phyloP scores from a whole-genome alignment of 2,329 filamentous ascomycete genomes.

The Clathrospora elynae region DNA sequence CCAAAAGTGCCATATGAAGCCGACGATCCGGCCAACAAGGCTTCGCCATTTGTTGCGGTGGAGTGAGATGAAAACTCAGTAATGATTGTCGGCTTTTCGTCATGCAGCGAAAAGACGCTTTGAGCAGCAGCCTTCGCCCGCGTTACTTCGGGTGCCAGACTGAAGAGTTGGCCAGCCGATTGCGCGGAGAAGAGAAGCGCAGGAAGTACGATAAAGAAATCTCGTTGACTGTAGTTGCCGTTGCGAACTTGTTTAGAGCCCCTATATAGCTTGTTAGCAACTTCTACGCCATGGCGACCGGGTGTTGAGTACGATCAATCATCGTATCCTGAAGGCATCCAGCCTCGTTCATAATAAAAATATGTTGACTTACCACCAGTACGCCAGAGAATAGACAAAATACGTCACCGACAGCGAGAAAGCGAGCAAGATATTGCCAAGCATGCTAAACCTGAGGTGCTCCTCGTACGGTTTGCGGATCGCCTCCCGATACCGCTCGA shows the following conservation, averaged over 20 bases:
- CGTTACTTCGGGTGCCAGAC: slow-evolving; percentile 53
- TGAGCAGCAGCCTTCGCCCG: slow-evolving; percentile 53
- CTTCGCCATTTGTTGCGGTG: slow-evolving; percentile 3
- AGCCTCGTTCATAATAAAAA: background rate
- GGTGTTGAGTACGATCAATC: no score
- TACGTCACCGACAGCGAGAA: slow-evolving; percentile 54
- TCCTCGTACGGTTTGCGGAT: slow-evolving; percentile 50
- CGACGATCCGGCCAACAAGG: slow-evolving; percentile 21
- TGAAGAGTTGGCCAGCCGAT: slow-evolving; percentile 54
- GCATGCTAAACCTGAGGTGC: slow-evolving; percentile 48
- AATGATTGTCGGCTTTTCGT: slow-evolving; percentile 49
- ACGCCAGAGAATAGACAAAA: slow-evolving; percentile 56
- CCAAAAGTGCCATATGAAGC: slow-evolving; percentile 26
- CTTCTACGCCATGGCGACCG: no score
- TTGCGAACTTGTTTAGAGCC: slow-evolving; percentile 52
- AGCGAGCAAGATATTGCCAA: slow-evolving; percentile 51
- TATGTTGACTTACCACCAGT: slow-evolving; percentile 51
- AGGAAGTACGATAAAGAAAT: slow-evolving; percentile 55
- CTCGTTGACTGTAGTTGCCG: slow-evolving; percentile 48
- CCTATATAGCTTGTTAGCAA: slow-evolving; percentile 14
- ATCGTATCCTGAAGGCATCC: no score
- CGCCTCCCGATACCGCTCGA: slow-evolving; percentile 46
- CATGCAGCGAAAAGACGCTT: slow-evolving; percentile 51
- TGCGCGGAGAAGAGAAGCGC: slow-evolving; percentile 56
- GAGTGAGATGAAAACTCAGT: slow-evolving; percentile 6